Evolutionary conservation across 192 early-diverging fungal genomes (phyloP).

Genomic region (Obelidium mucronatum): DNA sequence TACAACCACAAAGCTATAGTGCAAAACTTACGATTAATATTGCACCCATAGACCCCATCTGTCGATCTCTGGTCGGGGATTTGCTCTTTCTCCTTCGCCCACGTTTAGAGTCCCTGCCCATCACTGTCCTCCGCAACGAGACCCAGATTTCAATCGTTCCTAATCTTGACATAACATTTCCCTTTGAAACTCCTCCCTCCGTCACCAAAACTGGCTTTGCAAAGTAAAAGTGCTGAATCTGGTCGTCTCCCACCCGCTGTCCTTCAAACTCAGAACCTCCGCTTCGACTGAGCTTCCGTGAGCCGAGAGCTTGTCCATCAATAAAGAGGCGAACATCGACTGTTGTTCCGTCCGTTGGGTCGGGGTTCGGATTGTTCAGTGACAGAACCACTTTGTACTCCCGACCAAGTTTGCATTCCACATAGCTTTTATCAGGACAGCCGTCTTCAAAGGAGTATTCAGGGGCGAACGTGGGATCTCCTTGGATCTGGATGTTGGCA

Average conservation of each 20-base stretch:
- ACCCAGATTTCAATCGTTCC: conserved; percentile 10
- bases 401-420: background rate
- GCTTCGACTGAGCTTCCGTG: background rate
- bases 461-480: background rate
- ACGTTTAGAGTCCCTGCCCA: no score
- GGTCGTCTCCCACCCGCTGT: no score
- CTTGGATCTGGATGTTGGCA: background rate
- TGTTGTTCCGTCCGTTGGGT: background rate
- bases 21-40: background rate
- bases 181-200: background rate
- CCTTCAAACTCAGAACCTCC: background rate
- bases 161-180: background rate
- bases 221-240: background rate
- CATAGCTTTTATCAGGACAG: background rate
- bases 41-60: background rate
- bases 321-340: background rate
- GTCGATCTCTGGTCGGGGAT: background rate
- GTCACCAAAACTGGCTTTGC: background rate
- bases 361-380: background rate
- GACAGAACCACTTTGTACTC: background rate
- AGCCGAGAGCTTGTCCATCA: background rate
- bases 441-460: background rate
- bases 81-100: background rate
- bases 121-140: no score
- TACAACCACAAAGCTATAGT: background rate